A percentile compares a stretch with the other conserved stretches of the same genome.
Conservation (phyloP, 129 eudicot species). For the Centella asiatica region DNA sequence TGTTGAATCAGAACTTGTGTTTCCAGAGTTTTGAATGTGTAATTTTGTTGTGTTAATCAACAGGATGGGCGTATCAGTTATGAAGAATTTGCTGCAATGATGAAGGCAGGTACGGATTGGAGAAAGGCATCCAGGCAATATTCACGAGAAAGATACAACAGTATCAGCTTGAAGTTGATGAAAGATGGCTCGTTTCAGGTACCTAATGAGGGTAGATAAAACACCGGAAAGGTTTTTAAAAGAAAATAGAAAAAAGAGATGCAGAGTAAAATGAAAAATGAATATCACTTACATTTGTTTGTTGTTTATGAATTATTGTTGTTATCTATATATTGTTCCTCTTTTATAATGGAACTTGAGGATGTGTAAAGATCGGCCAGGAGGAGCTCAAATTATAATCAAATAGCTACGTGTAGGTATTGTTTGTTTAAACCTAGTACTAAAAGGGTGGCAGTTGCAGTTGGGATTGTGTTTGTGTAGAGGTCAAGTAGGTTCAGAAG, state of each 20-base stretch:
- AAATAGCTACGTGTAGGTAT: neutral
- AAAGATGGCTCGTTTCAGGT: conserved; percentile 51
- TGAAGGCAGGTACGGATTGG: conserved; percentile 92
- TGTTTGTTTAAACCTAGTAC: neutral
- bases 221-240: neutral
- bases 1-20: no score
- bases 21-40: neutral
- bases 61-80: conserved; percentile 88
- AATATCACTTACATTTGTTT: neutral
- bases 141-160: conserved; percentile 61
- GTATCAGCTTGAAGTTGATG: conserved; percentile 56
- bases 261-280: neutral
- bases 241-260: neutral
- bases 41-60: conserved; percentile 4
- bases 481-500: neutral
- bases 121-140: conserved; percentile 80
- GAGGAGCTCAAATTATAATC: neutral
- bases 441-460: neutral
- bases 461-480: neutral
- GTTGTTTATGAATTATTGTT: conserved; percentile 1
- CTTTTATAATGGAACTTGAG: neutral
- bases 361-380: neutral
- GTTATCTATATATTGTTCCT: neutral
- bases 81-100: conserved; percentile 76
- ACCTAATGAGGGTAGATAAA: conserved; percentile 29